Evolutionary conservation across 331 rosid genomes (phyloP), one percentile per base, ranked within the genome.

Genomic region (Rosa hybrid): DNA sequence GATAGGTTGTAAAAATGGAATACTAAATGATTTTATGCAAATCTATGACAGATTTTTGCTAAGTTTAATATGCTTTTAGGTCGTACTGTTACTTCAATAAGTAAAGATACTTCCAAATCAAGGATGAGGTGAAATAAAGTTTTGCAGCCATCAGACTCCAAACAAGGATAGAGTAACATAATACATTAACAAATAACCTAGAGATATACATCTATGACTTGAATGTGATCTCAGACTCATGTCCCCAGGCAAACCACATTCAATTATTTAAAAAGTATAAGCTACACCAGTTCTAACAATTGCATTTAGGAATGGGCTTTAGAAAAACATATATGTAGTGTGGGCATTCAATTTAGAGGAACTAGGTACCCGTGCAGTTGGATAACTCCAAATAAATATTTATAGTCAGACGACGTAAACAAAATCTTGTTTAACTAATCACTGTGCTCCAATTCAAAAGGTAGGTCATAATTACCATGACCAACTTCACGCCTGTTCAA

Each of bases 401-500:
- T 30, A 50, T 27, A 39, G 63, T 7, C n/a, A 20, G 62, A 54
- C 49, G 5, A 30, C 3, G 39, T 3, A 74, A n/a, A 1, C 25
- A 39, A n/a, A 56, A 39, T 56, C 51, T 4, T 44, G 62, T 38
- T 53, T 16, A 14, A 16, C 30, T 18, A n/a, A 38, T 18, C 50
- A 56, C 14, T 39, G 49, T 10, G 71, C 67, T 62, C 71, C 56
- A 16, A 56, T 39, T 75, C 10, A 23, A 30, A 27, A 3, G 20
- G 79, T 9, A 4, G 56, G 57, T 34, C 50, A 86, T 44, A 53
- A 74, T 80, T 93, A 95, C 99, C 99, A 86, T 95, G 99, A 53
- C 99, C 99, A 78, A 95, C 96, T 91, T 95, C 99, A 85, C 98
- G 99, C 82, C 98, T 88, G 77, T 95, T 95, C 89, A 95, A 74